Evolutionary conservation across 2,329 filamentous ascomycete species (phyloP), one percentile per base, ranked within the genome.

Genomic region (Colletotrichum neosansevieriae): DNA sequence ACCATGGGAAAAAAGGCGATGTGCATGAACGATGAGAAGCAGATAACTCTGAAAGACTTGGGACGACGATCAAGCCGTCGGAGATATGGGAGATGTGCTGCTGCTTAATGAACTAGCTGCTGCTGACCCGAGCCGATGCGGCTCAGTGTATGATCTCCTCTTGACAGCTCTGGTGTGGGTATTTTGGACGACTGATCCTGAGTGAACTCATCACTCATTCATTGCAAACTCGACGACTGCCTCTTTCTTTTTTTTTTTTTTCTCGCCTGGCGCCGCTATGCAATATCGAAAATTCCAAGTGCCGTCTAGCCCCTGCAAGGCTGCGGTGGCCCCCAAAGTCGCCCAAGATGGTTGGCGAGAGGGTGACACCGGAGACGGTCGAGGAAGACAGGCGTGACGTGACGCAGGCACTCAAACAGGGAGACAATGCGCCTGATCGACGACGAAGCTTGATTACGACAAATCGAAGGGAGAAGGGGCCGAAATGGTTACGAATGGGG

Each of bases 1-100:
- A 29, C 59, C 53, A 45, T 45, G 59, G 58, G 51, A 58, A 67
- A 49, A 63, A 47, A 67, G 64, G 59, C 64, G 59, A 67, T 67
- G 59, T 63, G 64, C 64, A 63, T 67, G 53, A 63, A 63, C 21
- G 36, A 58, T 32, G 51, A 21, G 38, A 58, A 29, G 44, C 24
- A 38, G 34, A 38, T 24, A 4, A 40, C 24, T 36, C 21, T 17
- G 19, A 24, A 24, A 45, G 24, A 62, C 36, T 58, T 63, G 50
- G 59, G 64, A 67, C 36, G 64, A 57, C 34, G 49, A 62, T 57
- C 64, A 63, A 44, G 51, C 51, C 24, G 45, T 59, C 56, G 34
- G 62, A 51, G 45, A 59, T 45, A 36, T 51, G 62, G 45, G 51
- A 17, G 36, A 32, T 6, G 42, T 42, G 19, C 17, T n/a, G 40